phyloP scores from a whole-genome alignment of 495 filamentous ascomycete species.

The Penicillium soppii region DNA sequence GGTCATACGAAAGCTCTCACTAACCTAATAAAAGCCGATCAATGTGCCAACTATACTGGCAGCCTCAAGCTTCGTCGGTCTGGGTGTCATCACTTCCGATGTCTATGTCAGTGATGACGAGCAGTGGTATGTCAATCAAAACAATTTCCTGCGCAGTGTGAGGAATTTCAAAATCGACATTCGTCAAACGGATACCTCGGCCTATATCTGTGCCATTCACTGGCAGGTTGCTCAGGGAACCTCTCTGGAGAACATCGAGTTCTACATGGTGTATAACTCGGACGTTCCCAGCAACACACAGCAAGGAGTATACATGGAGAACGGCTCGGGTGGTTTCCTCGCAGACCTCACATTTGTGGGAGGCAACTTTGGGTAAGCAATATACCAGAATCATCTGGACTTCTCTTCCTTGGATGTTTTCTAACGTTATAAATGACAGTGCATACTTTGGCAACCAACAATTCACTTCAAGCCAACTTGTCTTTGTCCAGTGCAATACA shows the following conservation, averaged over 20 bases:
- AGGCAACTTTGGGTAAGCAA: constrained; percentile 33
- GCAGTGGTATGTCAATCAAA: constrained; percentile 32
- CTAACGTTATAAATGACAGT: constrained; percentile 2
- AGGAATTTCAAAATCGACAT: constrained; percentile 40
- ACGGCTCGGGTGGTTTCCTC: constrained; percentile 43
- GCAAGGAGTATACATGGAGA: constrained; percentile 46
- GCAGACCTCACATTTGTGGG: constrained; percentile 46
- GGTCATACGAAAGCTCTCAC: not conserved
- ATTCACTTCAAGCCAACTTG: constrained; percentile 51
- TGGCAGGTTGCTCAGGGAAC: constrained; percentile 45
- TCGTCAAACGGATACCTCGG: constrained; percentile 10
- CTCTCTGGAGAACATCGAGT: constrained; percentile 48
- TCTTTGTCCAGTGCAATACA: constrained; percentile 47
- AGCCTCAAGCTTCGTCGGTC: constrained; percentile 40
- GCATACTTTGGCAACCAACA: constrained; percentile 55
- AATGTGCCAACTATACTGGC: constrained; percentile 44
- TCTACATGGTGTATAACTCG: constrained; percentile 43
- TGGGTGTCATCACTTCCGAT: constrained; percentile 50
- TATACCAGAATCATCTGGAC: not conserved
- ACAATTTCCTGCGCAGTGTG: constrained; percentile 37
- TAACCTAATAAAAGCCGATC: constrained; percentile 15
- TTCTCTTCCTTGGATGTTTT: not conserved
- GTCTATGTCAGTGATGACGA: constrained; percentile 32
- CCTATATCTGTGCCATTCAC: constrained; percentile 31
- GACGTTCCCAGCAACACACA: constrained; percentile 18